Evolutionary conservation across 305 asterid species (phyloP).

Genomic region (Fraxinus latifolia): DNA sequence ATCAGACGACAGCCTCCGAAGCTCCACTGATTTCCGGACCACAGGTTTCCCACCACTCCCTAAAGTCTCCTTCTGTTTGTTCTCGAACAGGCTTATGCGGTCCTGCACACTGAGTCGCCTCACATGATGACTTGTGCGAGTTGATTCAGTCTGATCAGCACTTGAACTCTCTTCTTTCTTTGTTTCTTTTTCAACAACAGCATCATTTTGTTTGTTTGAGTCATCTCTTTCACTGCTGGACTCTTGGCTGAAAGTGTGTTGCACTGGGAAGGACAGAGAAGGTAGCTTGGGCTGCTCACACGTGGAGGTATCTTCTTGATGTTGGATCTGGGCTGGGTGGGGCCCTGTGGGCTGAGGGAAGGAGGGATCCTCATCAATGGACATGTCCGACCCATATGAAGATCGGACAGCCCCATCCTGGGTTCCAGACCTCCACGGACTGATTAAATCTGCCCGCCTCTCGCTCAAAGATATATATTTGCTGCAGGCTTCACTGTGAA

Average conservation of each 20-base stretch:
- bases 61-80: slow-evolving; percentile 78
- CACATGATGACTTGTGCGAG: slow-evolving; percentile 46
- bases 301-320: slow-evolving; percentile 27
- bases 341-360: slow-evolving; percentile 29
- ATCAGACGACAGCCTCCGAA: slow-evolving; percentile 72
- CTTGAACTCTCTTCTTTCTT: slow-evolving; percentile 40
- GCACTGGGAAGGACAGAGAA: slow-evolving; percentile 31
- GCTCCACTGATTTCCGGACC: slow-evolving; percentile 61
- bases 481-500: slow-evolving; percentile 71
- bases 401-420: slow-evolving; percentile 58
- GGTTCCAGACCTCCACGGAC: slow-evolving; percentile 33
- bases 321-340: slow-evolving; percentile 19
- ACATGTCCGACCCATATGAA: slow-evolving; percentile 83
- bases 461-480: slow-evolving; percentile 59
- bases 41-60: slow-evolving; percentile 53
- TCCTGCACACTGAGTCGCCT: slow-evolving; percentile 95
- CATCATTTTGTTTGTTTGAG: slow-evolving; percentile 29
- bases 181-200: slow-evolving; percentile 34
- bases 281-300: slow-evolving; percentile 36
- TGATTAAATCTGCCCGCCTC: slow-evolving; percentile 60
- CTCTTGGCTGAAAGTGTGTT: slow-evolving; percentile 39
- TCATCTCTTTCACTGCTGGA: slow-evolving; percentile 50
- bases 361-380: slow-evolving; percentile 65
- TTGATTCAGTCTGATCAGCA: slow-evolving; percentile 39
- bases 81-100: slow-evolving; percentile 80